Evolutionary conservation across 2,329 filamentous ascomycete genomes (phyloP).

Genomic region (Sporothrix dimorphospora): DNA sequence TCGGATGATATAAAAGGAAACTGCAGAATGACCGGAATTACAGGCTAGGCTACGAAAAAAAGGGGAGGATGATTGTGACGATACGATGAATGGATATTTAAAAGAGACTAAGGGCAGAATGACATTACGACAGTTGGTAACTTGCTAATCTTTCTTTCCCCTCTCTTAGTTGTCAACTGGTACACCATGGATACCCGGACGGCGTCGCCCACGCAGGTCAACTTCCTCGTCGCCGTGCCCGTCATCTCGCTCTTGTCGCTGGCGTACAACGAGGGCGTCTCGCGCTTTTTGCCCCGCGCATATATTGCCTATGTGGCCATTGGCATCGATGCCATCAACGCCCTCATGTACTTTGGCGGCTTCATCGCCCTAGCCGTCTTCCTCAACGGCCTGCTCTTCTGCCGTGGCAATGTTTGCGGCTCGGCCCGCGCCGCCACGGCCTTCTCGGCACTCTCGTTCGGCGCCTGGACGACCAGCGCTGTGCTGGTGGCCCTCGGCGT

Average conservation of each 20-base stretch:
- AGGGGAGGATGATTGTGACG: background rate
- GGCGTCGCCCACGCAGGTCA: conserved; percentile 58
- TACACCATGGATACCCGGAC: conserved; percentile 60
- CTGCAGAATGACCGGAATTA: background rate
- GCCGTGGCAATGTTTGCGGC: conserved; percentile 59
- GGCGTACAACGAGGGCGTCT: conserved; percentile 55
- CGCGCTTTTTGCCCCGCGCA: conserved; percentile 50
- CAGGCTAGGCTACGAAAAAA: background rate
- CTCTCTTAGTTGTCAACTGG: conserved; percentile 59
- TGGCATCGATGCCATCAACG: conserved; percentile 55
- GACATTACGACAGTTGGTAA: background rate
- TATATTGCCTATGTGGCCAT: conserved; percentile 55
- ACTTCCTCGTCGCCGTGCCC: conserved; percentile 60
- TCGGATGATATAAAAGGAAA: background rate
- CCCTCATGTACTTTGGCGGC: conserved; percentile 61
- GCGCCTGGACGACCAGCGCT: conserved; percentile 56
- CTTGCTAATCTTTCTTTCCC: conserved; percentile 23
- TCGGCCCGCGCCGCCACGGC: conserved; percentile 59
- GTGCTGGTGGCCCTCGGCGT: conserved; percentile 52
- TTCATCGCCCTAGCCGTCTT: conserved; percentile 63
- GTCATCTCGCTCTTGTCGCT: conserved; percentile 59
- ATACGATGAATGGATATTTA: background rate
- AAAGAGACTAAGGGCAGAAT: background rate
- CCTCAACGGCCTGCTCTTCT: conserved; percentile 59
- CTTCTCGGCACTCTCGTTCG: conserved; percentile 57